Percentiles rank a stretch among this genome's conserved stretches.
phyloP scores from a whole-genome alignment of 2,329 filamentous ascomycete species.

The Byssochlamys sp. region DNA sequence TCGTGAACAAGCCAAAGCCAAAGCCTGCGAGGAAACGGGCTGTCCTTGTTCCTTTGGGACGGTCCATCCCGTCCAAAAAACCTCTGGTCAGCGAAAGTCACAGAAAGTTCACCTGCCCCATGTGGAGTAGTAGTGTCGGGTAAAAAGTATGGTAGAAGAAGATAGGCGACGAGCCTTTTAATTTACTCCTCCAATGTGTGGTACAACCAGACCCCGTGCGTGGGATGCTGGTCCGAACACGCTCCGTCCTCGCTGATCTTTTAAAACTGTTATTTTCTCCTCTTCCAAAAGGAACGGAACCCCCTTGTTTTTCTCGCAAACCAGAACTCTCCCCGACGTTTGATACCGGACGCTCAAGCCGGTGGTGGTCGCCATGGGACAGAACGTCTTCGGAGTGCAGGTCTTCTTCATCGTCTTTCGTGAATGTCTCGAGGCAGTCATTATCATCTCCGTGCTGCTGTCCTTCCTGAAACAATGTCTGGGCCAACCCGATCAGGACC shows the following conservation, averaged over 20 bases:
- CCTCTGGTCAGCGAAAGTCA: not conserved
- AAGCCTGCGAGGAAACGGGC: not conserved
- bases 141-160: not conserved
- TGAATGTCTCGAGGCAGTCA: conserved; percentile 71
- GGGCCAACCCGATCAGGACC: conserved; percentile 51
- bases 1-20: not conserved
- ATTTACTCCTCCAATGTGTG: not conserved
- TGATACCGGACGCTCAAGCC: not conserved
- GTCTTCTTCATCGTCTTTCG: conserved; percentile 88
- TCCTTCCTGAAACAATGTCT: conserved; percentile 77
- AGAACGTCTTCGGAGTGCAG: conserved; percentile 12
- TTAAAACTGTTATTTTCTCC: not conserved
- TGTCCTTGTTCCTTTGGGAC: not conserved
- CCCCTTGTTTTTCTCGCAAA: not conserved
- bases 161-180: not conserved
- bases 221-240: not conserved
- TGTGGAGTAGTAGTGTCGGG: not conserved
- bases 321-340: not conserved
- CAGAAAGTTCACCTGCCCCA: not conserved
- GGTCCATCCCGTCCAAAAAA: not conserved
- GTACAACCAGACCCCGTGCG: not conserved
- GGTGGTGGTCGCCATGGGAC: not conserved
- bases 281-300: not conserved
- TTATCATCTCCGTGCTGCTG: conserved; percentile 78
- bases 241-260: not conserved